A percentile compares a stretch with the other conserved stretches of the same genome.
Conservation (phyloP, 2,329 filamentous ascomycete genomes). For the Xylaria sp. region DNA sequence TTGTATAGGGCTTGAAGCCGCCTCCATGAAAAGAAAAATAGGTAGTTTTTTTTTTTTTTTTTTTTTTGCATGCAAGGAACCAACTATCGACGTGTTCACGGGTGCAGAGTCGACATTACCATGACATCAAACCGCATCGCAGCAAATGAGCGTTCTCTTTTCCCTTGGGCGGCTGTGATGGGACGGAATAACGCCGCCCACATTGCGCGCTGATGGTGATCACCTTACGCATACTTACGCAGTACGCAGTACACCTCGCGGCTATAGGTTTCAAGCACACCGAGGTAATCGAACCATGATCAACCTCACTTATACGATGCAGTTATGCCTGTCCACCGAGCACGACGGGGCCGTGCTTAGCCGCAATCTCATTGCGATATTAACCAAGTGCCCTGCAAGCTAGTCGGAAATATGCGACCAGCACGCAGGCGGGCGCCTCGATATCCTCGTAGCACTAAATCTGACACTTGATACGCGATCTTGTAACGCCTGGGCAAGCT, state of each 20-base stretch:
- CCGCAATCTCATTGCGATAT: constrained; percentile 6
- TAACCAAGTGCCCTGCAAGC: not conserved
- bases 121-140: not conserved
- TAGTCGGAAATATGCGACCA: constrained; percentile 11
- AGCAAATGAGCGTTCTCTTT: not conserved
- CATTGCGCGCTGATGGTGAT: not conserved
- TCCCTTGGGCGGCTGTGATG: not conserved
- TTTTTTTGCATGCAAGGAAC: not conserved
- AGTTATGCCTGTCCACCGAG: constrained; percentile 1
- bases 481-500: constrained; percentile 30
- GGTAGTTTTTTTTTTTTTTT: not conserved
- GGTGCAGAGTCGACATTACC: not conserved
- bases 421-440: not conserved
- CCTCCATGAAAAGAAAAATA: constrained; percentile 16
- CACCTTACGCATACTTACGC: too few species aligned
- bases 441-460: constrained; percentile 17
- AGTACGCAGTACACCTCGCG: constrained; percentile 1
- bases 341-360: constrained; percentile 10
- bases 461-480: constrained; percentile 31
- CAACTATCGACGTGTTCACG: not conserved
- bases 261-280: constrained; percentile 9
- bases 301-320: constrained; percentile 19
- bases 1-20: constrained; percentile 20
- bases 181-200: constrained; percentile 8
- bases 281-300: constrained; percentile 15